These are phyloP conservation scores for Botrytis galanthina DNA, from an alignment of 2,329 filamentous ascomycete species.

Conservation along the genomic window DNA sequence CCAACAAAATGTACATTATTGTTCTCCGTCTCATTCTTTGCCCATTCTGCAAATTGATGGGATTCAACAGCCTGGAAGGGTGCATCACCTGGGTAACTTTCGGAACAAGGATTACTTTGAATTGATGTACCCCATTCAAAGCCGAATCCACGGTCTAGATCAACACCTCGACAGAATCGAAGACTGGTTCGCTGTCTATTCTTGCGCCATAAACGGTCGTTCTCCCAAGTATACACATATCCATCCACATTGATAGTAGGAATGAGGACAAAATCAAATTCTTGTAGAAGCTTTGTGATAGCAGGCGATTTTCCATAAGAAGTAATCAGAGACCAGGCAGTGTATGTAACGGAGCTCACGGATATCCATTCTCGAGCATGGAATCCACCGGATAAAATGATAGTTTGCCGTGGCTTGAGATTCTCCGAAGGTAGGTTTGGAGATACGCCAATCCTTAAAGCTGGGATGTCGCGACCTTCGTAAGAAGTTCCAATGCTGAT, in stretches of 20 bases:
- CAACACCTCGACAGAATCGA: conserved; percentile 80
- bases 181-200: conserved; percentile 81
- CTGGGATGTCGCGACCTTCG: conserved; percentile 83
- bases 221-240: conserved; percentile 90
- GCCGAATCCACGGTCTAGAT: conserved; percentile 83
- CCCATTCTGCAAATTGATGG: conserved; percentile 74
- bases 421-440: conserved; percentile 48
- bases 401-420: conserved; percentile 62
- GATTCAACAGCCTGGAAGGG: conserved; percentile 85
- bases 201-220: conserved; percentile 92
- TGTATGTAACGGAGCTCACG: conserved; percentile 83
- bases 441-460: conserved; percentile 69
- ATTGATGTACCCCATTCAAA: conserved; percentile 76
- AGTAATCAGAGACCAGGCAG: conserved; percentile 85
- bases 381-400: conserved; percentile 80
- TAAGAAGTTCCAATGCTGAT: conserved; percentile 80
- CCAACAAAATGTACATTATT: conserved; percentile 76
- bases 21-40: conserved; percentile 69
- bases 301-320: conserved; percentile 69
- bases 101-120: conserved; percentile 80
- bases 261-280: conserved; percentile 85
- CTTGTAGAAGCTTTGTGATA: conserved; percentile 75
- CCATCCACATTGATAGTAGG: conserved; percentile 92
- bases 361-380: conserved; percentile 98
- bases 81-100: conserved; percentile 79